Percentiles rank a stretch among this genome's conserved stretches.
Conservation (phyloP, 2,329 filamentous ascomycete species). For the Salinomyces thailandicus region DNA sequence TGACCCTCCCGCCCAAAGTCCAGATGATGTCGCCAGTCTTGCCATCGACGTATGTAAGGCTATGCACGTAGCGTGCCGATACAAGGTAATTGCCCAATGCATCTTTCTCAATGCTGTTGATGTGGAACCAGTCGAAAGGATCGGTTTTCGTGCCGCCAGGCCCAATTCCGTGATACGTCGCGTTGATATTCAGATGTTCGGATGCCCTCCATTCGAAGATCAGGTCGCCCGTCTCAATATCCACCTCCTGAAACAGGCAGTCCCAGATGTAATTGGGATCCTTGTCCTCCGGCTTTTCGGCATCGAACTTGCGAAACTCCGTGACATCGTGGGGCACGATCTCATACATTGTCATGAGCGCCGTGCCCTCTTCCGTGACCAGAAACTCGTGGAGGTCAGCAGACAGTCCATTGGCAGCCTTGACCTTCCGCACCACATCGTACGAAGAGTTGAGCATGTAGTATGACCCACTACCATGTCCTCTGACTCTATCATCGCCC, state of each 20-base stretch:
- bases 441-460: slow-evolving; percentile 31
- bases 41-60: slow-evolving; percentile 36
- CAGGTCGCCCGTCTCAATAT: slow-evolving; percentile 34
- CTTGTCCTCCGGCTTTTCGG: slow-evolving; percentile 9
- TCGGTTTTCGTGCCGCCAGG: slow-evolving; percentile 31
- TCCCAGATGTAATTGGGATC: slow-evolving; percentile 28
- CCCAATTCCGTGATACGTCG: slow-evolving; percentile 27
- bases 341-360: slow-evolving; percentile 35
- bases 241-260: slow-evolving; percentile 37
- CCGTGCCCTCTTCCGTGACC: slow-evolving; percentile 33
- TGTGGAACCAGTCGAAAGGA: slow-evolving; percentile 44
- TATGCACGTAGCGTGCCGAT: slow-evolving; percentile 34
- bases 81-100: slow-evolving; percentile 37
- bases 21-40: slow-evolving; percentile 35
- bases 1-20: slow-evolving; percentile 38
- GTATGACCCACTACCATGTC: slow-evolving; percentile 25
- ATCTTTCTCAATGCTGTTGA: slow-evolving; percentile 43
- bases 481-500: slow-evolving; percentile 27
- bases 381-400: slow-evolving; percentile 37
- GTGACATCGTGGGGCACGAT: slow-evolving; percentile 15
- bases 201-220: slow-evolving; percentile 40
- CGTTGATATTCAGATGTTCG: slow-evolving; percentile 30
- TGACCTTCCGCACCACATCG: slow-evolving; percentile 30
- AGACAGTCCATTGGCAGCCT: slow-evolving; percentile 25
- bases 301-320: slow-evolving; percentile 13